Conservation (phyloP, 257 asterid species). For the Solanum gracilifrons region DNA sequence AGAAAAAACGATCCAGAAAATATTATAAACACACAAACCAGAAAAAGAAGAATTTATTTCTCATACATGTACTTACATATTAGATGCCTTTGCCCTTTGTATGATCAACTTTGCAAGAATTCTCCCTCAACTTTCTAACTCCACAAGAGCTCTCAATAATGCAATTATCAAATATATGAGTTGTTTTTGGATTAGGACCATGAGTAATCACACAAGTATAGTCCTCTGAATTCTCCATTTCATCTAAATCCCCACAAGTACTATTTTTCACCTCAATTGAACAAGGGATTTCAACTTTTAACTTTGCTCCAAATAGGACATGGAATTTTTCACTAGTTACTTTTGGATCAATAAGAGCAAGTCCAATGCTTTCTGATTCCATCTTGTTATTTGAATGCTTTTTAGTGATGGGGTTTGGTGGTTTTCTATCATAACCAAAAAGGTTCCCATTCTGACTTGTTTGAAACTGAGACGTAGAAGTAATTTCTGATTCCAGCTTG, state of each 20-base stretch:
- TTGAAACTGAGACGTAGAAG: neutral
- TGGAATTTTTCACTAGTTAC: neutral
- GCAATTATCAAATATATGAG: slow-evolving; percentile 71
- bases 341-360: slow-evolving; percentile 58
- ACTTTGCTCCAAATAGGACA: slow-evolving; percentile 54
- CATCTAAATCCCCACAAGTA: neutral
- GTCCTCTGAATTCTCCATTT: slow-evolving; percentile 94
- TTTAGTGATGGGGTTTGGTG: neutral
- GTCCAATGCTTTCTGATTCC: slow-evolving; percentile 52
- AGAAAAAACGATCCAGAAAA: fast-evolving
- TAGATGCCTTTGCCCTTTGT: slow-evolving; percentile 43
- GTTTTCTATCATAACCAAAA: slow-evolving; percentile 29
- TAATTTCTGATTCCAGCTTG: neutral
- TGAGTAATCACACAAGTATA: slow-evolving; percentile 81
- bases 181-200: slow-evolving; percentile 80
- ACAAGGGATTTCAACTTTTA: slow-evolving; percentile 57
- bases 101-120: slow-evolving; percentile 41
- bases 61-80: slow-evolving; percentile 18
- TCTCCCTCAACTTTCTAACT: slow-evolving; percentile 6
- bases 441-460: slow-evolving; percentile 13
- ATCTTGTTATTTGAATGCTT: neutral
- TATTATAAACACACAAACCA: neutral
- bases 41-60: neutral
- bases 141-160: slow-evolving; percentile 49
- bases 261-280: slow-evolving; percentile 13